Evolutionary conservation across 352 stramenopile species (phyloP), one percentile per base, ranked within the genome.

Genomic region (Peronospora destructor): DNA sequence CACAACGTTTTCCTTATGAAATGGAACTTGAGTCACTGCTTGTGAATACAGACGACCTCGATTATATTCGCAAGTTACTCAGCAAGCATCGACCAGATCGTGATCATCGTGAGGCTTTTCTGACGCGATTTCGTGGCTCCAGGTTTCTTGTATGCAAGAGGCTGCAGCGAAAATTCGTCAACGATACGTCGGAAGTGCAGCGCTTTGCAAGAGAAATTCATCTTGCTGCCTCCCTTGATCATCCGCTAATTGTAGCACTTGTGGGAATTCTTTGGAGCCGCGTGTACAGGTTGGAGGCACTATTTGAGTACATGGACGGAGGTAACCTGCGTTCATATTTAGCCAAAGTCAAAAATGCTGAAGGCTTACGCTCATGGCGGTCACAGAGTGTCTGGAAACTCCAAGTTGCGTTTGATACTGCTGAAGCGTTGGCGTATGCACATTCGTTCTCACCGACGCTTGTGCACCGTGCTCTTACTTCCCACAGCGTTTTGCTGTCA

Each of bases 241-340:
- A 83, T 23, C 70, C 69, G 19, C 73, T 58, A 23, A 49, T 86
- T 10, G 66, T 79, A 16, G 26, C 61, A 14, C 68, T 84, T 23
- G 43, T 86, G 0, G 75, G 75, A 6, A 57, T 79, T 2, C 43
- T 63, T 35, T 84, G 63, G 67, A 76, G 64, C 6, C 69, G 51
- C 17, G 41, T 62, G 17, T 64, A 66, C 4, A 73, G 77, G 23
- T 47, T 84, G 1, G 66, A 81, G 33, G 76, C 67, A 17, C 45
- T 87, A 5, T 75, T 75, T 43, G 73, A 85, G 61, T 87, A 81
- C 58, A 77, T 85, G 71, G 62, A 79, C 6, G 60, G 66, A 36
- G 73, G 75, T 9, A 58, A 84, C 25, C 25, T 87, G 30, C 50
- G 67, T n/a, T 61, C 49, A 12, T 69, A 70, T 44, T 46, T 87